A percentile compares a stretch with the other conserved stretches of the same genome.
Evolutionary conservation across 257 asterid genomes (phyloP).

Genomic region (Gentiana dahurica): DNA sequence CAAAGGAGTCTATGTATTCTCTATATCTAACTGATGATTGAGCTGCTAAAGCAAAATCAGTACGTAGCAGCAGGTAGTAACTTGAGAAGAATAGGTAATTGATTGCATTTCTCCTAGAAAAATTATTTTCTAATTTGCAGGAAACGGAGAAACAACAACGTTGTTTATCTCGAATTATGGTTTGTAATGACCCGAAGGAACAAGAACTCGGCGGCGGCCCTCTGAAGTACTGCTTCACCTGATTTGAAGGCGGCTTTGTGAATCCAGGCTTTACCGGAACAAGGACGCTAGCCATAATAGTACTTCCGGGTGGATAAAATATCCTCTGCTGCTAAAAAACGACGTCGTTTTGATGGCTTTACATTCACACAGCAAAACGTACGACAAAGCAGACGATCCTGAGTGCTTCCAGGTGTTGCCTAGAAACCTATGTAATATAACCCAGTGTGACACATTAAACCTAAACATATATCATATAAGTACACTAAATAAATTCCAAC

Average conservation of each 20-base stretch:
- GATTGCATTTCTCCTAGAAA: slow-evolving; percentile 53
- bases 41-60: slow-evolving; percentile 21
- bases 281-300: slow-evolving; percentile 11
- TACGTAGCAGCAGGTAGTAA: slow-evolving; percentile 32
- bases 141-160: slow-evolving; percentile 4
- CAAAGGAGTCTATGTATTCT: slow-evolving; percentile 75
- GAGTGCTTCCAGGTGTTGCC: no score
- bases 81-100: slow-evolving; percentile 47
- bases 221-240: slow-evolving; percentile 1
- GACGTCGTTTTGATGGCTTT: no score
- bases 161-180: not conserved
- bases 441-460: no score
- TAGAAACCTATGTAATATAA: no score
- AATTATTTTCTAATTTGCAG: slow-evolving; percentile 3
- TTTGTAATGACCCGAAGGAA: slow-evolving; percentile 3
- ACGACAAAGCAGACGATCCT: no score
- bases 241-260: slow-evolving; percentile 1
- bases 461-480: no score
- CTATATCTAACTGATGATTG: slow-evolving; percentile 52
- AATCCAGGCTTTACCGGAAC: slow-evolving; percentile 6
- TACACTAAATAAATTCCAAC: no score
- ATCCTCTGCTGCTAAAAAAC: no score
- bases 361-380: no score
- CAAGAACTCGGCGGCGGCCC: slow-evolving; percentile 1
- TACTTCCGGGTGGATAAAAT: no score